Conservation (phyloP, 2,329 filamentous ascomycete species). For the Pseudonectria foliicola region DNA sequence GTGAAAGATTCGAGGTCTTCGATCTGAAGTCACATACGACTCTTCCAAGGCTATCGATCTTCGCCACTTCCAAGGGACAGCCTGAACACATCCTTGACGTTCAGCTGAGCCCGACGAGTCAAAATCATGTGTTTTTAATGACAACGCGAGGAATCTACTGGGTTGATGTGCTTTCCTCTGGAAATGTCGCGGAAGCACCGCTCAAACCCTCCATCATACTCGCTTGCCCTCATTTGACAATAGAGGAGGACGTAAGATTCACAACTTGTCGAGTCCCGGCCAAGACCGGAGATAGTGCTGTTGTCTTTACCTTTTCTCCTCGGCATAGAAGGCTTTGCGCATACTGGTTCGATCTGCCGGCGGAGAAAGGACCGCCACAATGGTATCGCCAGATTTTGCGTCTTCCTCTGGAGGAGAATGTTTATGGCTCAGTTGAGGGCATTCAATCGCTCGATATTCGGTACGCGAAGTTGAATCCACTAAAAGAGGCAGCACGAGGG, state of each 20-base stretch:
- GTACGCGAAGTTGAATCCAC: conserved; percentile 16
- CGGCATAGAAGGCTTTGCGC: conserved; percentile 25
- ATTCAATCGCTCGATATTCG: conserved; percentile 24
- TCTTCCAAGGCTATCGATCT: conserved; percentile 20
- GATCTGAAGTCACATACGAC: conserved; percentile 28
- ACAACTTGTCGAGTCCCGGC: conserved; percentile 20
- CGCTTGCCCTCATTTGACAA: conserved; percentile 23
- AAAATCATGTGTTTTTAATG: conserved; percentile 49
- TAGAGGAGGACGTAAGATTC: conserved; percentile 22
- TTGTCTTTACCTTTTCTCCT: conserved; percentile 30
- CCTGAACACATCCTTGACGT: conserved; percentile 48
- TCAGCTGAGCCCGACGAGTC: conserved; percentile 37
- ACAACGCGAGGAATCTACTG: conserved; percentile 46
- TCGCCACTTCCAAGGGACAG: conserved; percentile 17
- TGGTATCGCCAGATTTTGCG: conserved; percentile 31
- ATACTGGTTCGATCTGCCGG: conserved; percentile 27
- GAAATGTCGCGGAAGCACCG: conserved; percentile 2
- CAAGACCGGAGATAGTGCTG: conserved; percentile 12
- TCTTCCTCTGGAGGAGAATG: conserved; percentile 13
- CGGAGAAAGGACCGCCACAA: conserved; percentile 22
- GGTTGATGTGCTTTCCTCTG: conserved; percentile 32
- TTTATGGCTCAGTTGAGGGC: conserved; percentile 1
- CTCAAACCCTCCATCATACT: conserved; percentile 20
- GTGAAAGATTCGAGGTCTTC: conserved; percentile 26
- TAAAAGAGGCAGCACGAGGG: conserved; percentile 7